phyloP scores from a whole-genome alignment of 1,284 basidiomycete genomes.

The Trichosporon inkin region DNA sequence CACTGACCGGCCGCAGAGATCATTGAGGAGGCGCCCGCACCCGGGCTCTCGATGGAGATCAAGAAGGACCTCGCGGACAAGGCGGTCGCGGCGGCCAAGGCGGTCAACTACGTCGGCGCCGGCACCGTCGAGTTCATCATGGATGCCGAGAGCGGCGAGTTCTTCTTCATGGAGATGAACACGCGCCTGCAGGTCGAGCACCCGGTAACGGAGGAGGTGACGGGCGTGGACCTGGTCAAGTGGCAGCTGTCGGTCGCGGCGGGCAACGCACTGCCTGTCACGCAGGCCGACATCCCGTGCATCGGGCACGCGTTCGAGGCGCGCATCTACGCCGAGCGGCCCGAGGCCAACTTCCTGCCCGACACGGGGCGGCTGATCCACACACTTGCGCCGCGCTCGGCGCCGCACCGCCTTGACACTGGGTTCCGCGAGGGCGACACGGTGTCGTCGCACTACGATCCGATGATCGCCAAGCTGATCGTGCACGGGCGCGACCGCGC shows the following conservation, averaged over 20 bases:
- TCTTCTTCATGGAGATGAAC: conserved; percentile 96
- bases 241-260: conserved; percentile 92
- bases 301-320: conserved; percentile 92
- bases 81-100: conserved; percentile 83
- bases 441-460: conserved; percentile 89
- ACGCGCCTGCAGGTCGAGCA: conserved; percentile 91
- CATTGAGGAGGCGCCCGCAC: conserved; percentile 73
- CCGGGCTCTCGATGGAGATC: conserved; percentile 69
- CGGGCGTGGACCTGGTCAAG: conserved; percentile 84
- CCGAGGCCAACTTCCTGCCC: conserved; percentile 83
- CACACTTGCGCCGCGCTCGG: conserved; percentile 56
- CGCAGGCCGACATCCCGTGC: conserved; percentile 71
- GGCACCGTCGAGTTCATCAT: conserved; percentile 93
- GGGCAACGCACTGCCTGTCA: conserved; percentile 75
- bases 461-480: conserved; percentile 70
- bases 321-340: conserved; percentile 94
- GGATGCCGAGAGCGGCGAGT: conserved; percentile 75
- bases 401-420: conserved; percentile 79
- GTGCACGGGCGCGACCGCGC: conserved; percentile 81
- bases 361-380: conserved; percentile 80
- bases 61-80: conserved; percentile 77
- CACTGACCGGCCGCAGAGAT: conserved; percentile 45
- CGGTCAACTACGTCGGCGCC: conserved; percentile 84
- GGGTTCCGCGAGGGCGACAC: conserved; percentile 81
- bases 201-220: conserved; percentile 93